Percentiles rank a stretch among this genome's conserved stretches.
These are phyloP conservation scores for Colletotrichum sp. DNA, from an alignment of 2,329 filamentous ascomycete genomes.

Conservation along the genomic window DNA sequence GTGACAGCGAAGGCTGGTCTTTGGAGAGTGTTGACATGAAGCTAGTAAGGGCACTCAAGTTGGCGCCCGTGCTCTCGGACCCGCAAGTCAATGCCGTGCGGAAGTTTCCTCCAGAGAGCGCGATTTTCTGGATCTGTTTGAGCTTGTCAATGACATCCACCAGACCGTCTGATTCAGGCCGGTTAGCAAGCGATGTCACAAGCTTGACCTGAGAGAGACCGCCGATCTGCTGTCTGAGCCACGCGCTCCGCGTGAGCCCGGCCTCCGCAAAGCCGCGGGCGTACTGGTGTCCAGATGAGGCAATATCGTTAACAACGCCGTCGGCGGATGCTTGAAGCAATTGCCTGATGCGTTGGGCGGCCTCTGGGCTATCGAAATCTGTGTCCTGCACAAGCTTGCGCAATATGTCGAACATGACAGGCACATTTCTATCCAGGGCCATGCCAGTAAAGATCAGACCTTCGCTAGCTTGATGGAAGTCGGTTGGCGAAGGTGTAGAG, in stretches of 20 bases:
- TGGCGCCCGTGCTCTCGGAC: slow-evolving; percentile 70
- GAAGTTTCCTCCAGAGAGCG: slow-evolving; percentile 71
- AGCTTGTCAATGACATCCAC: slow-evolving; percentile 81
- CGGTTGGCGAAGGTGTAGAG: slow-evolving; percentile 76
- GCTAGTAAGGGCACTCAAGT: slow-evolving; percentile 71
- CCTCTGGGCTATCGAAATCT: slow-evolving; percentile 84
- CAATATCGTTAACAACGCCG: slow-evolving; percentile 89
- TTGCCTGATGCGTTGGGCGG: slow-evolving; percentile 82
- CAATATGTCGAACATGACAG: slow-evolving; percentile 88
- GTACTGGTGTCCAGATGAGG: slow-evolving; percentile 86
- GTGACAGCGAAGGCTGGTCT: slow-evolving; percentile 36
- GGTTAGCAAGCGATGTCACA: slow-evolving; percentile 77
- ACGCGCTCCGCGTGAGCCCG: slow-evolving; percentile 73
- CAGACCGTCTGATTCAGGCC: slow-evolving; percentile 72
- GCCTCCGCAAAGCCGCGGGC: slow-evolving; percentile 86
- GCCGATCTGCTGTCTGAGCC: slow-evolving; percentile 81
- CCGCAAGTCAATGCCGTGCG: slow-evolving; percentile 89
- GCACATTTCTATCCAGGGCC: slow-evolving; percentile 87
- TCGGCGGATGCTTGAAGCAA: slow-evolving; percentile 86
- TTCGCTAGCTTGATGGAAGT: slow-evolving; percentile 75
- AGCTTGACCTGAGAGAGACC: slow-evolving; percentile 92
- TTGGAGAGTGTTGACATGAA: slow-evolving; percentile 72
- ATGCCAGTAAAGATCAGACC: slow-evolving; percentile 86
- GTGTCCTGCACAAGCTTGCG: slow-evolving; percentile 83
- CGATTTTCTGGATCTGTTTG: slow-evolving; percentile 82